phyloP scores from a whole-genome alignment of 2,329 filamentous ascomycete species.

The Onygenales sp. region DNA sequence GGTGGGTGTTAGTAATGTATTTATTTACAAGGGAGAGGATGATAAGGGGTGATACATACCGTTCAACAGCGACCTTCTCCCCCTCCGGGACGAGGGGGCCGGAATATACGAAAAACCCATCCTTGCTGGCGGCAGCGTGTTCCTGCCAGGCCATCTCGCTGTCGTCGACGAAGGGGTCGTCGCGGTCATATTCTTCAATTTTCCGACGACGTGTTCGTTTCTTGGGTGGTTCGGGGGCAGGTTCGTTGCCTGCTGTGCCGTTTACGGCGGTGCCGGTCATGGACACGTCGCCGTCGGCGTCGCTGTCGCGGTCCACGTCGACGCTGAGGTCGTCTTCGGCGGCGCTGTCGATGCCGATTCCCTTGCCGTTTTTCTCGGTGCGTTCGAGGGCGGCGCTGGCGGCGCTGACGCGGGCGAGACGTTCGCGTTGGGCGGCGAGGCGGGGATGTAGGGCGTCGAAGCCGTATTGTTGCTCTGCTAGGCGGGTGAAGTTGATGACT shows the following conservation, averaged over 20 bases:
- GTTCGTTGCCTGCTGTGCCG: conserved; percentile 51
- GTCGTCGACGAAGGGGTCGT: conserved; percentile 70
- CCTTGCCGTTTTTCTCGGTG: conserved; percentile 58
- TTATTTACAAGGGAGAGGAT: conserved; percentile 24
- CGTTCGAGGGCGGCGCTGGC: conserved; percentile 79
- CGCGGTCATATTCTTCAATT: conserved; percentile 57
- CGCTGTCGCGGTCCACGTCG: conserved; percentile 68
- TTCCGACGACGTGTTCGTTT: conserved; percentile 57
- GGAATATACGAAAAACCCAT: conserved; percentile 97
- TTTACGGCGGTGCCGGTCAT: conserved; percentile 23
- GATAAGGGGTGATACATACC: conserved; percentile 34
- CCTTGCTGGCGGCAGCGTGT: conserved; percentile 83
- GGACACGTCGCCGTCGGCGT: conserved; percentile 39
- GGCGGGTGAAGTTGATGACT: conserved; percentile 87
- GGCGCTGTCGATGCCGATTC: conserved; percentile 63
- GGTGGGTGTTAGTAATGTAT: conserved; percentile 7
- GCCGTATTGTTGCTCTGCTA: conserved; percentile 89
- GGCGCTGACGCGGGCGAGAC: conserved; percentile 77
- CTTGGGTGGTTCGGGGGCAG: conserved; percentile 36
- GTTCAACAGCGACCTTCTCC: conserved; percentile 61
- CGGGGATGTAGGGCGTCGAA: conserved; percentile 90
- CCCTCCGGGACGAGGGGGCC: conserved; percentile 82
- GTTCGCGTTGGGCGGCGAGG: conserved; percentile 77
- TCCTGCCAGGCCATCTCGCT: conserved; percentile 93
- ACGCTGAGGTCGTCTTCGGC: conserved; percentile 70